Evolutionary conservation across 495 filamentous ascomycete genomes (phyloP).

Genomic region (Hypoxylon trugodes): DNA sequence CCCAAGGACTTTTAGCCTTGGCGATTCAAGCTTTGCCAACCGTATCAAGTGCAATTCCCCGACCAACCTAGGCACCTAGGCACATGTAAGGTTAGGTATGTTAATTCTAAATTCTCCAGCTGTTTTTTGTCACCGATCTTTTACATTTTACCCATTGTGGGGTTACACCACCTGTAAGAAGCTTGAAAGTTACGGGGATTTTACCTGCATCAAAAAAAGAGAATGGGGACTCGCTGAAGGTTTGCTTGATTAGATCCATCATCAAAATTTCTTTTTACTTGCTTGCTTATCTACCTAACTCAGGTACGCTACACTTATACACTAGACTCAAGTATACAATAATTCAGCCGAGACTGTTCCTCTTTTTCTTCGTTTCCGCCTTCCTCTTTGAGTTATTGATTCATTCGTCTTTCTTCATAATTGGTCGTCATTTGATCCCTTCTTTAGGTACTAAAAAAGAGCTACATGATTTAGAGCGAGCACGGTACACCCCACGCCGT

Average conservation of each 20-base stretch:
- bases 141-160: no score
- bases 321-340: not conserved
- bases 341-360: constrained; percentile 10
- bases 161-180: not conserved
- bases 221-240: constrained; percentile 1
- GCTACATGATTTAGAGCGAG: constrained; percentile 1
- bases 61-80: constrained; percentile 27
- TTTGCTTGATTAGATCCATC: no score
- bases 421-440: constrained; percentile 12
- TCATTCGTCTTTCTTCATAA: not conserved
- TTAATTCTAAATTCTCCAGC: no score
- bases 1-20: no score
- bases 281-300: not conserved
- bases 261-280: no score
- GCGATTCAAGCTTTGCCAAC: constrained; percentile 40
- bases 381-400: constrained; percentile 27
- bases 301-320: no score
- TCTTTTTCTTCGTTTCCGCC: constrained; percentile 15
- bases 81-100: no score
- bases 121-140: no score
- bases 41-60: constrained; percentile 6
- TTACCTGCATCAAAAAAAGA: constrained; percentile 2
- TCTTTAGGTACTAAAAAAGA: constrained; percentile 4
- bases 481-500: constrained; percentile 6
- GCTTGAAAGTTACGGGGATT: not conserved